phyloP scores from a whole-genome alignment of 2,329 filamentous ascomycete genomes.

The Colletotrichum sp. region DNA sequence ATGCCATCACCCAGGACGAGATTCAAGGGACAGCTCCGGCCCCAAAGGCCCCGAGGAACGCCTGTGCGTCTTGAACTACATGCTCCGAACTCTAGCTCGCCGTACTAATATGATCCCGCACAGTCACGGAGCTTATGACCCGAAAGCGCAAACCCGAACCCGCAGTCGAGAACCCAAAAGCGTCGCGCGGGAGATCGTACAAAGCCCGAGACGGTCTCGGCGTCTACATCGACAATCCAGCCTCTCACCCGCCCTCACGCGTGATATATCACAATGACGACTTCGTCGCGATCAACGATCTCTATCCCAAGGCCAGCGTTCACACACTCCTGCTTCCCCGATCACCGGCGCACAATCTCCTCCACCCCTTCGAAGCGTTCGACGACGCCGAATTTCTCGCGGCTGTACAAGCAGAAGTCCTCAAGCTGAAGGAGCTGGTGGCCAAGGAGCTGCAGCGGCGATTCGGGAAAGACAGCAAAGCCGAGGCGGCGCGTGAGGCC shows the following conservation, averaged over 20 bases:
- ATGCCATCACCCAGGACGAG: slow-evolving; percentile 48
- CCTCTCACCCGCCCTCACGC: slow-evolving; percentile 61
- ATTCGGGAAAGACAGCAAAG: slow-evolving; percentile 66
- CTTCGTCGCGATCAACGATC: slow-evolving; percentile 81
- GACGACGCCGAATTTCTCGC: slow-evolving; percentile 72
- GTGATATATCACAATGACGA: slow-evolving; percentile 71
- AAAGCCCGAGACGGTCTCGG: slow-evolving; percentile 66
- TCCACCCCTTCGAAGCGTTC: slow-evolving; percentile 81
- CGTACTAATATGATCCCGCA: background rate
- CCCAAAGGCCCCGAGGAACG: slow-evolving; percentile 37
- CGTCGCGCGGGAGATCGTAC: slow-evolving; percentile 37
- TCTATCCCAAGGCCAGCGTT: slow-evolving; percentile 83
- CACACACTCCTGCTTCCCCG: slow-evolving; percentile 91
- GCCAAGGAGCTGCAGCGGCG: slow-evolving; percentile 76
- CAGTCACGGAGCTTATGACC: slow-evolving; percentile 43
- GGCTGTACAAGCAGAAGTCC: slow-evolving; percentile 65
- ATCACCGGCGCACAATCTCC: slow-evolving; percentile 59
- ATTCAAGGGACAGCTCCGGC: slow-evolving; percentile 37
- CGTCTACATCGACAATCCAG: slow-evolving; percentile 69
- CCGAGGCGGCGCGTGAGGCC: slow-evolving; percentile 69
- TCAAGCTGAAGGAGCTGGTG: slow-evolving; percentile 67
- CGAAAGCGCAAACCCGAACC: slow-evolving; percentile 37
- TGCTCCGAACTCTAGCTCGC: background rate
- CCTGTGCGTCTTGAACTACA: slow-evolving; percentile 38
- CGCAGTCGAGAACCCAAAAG: slow-evolving; percentile 10